These are phyloP conservation scores for Suillus occidentalis DNA, from an alignment of 768 basidiomycete genomes.

Conservation along the genomic window DNA sequence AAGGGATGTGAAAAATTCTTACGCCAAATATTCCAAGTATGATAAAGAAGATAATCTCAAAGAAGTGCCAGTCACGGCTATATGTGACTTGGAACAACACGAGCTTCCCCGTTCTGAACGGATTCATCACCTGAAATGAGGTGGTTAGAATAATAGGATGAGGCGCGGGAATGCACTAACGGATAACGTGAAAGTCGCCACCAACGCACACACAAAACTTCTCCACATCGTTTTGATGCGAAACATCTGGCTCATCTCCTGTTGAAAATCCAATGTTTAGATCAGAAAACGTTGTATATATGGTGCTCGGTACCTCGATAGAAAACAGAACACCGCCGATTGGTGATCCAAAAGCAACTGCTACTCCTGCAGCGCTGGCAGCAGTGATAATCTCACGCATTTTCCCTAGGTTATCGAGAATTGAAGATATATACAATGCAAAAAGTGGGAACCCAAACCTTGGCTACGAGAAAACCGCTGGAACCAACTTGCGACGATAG, in stretches of 20 bases:
- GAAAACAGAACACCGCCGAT: constrained; percentile 98
- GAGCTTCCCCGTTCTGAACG: constrained; percentile 95
- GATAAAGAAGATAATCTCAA: constrained; percentile 95
- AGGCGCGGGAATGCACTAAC: constrained; percentile 49
- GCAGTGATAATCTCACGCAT: constrained; percentile 92
- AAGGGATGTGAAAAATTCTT: constrained; percentile 20
- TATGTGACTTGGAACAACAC: constrained; percentile 99
- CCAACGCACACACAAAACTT: constrained; percentile 95
- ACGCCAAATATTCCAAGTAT: constrained; percentile 96
- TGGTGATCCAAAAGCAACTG: constrained; percentile 97
- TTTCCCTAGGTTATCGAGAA: constrained; percentile 49
- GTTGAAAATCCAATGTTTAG: constrained; percentile 8
- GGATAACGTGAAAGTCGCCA: constrained; percentile 93
- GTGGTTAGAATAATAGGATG: constrained; percentile 17
- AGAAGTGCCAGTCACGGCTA: constrained; percentile 98
- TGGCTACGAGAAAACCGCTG: constrained; percentile 82
- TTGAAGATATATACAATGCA: constrained; percentile 9
- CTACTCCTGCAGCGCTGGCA: constrained; percentile 96
- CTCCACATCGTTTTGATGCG: constrained; percentile 99
- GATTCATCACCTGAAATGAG: constrained; percentile 84
- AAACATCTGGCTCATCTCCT: constrained; percentile 99
- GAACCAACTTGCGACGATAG: constrained; percentile 84
- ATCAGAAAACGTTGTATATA: not conserved
- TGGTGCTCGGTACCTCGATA: constrained; percentile 68
- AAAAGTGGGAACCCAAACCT: constrained; percentile 47